Percentiles rank a stretch among this genome's conserved stretches.
phyloP scores from a whole-genome alignment of 805 yeast species.

The Ogataea pignaliae region DNA sequence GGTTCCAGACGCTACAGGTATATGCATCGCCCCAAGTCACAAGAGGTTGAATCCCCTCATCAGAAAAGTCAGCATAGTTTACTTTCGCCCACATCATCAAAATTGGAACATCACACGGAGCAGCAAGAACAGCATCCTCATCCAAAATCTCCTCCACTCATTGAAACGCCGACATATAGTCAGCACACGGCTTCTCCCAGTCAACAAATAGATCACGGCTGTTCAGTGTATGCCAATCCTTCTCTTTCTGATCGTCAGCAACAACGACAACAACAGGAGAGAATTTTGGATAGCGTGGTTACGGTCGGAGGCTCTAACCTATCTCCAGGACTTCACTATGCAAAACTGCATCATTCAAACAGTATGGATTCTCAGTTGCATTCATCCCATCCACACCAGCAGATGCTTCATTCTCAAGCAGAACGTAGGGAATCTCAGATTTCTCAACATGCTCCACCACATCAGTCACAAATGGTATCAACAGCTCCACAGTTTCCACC shows the following conservation, averaged over 20 bases:
- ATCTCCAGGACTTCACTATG: too few relatives aligned
- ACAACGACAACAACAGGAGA: neutral
- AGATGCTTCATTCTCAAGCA: too few relatives aligned
- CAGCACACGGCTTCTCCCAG: neutral
- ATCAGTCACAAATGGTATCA: neutral
- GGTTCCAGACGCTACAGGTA: constrained; percentile 26
- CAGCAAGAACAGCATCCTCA: neutral
- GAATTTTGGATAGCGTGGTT: neutral
- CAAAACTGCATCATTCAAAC: too few relatives aligned
- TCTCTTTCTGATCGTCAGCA: neutral
- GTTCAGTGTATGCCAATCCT: neutral
- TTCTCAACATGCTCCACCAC: too few relatives aligned
- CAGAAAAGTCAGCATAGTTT: neutral
- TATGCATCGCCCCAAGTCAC: constrained; percentile 20
- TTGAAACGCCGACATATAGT: neutral
- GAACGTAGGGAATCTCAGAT: too few relatives aligned
- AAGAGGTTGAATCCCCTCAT: constrained; percentile 10
- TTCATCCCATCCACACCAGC: too few relatives aligned
- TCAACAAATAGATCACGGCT: neutral
- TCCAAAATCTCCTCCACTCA: neutral
- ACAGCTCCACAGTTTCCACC: neutral
- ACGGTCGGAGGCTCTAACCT: too few relatives aligned
- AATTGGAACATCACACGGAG: neutral
- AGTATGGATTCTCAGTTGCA: too few relatives aligned
- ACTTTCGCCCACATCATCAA: neutral